Evolutionary conservation across 768 basidiomycete genomes (phyloP), one percentile per base, ranked within the genome.

Genomic region (Calvatia gigantea): DNA sequence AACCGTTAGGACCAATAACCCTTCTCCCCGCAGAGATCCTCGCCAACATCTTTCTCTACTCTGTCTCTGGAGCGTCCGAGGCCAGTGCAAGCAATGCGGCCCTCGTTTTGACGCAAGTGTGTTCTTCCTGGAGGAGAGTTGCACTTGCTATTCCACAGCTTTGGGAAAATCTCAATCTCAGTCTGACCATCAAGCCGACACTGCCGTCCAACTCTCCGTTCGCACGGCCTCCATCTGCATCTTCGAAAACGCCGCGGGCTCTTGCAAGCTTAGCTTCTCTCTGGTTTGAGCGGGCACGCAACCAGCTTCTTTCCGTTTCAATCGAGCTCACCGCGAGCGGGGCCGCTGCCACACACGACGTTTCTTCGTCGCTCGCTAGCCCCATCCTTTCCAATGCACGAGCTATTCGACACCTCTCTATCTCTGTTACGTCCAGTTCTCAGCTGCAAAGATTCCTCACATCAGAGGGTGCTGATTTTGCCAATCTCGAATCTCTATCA

Each of bases 301-400:
- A 55, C 25, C 54, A 55, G 6, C 42, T 55, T 28, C 54, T 55
- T 19, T 55, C 54, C 27, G 46, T 55, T 48, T 41, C 54, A 17
- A 48, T 55, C 46, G 41, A 55, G 6, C 45, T 55, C n/a, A 48
- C 46, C 12, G 25, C 46, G 17, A 48, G 4, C n/a, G 31, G 39
- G 32, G n/a, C 54, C 4, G 31, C 46, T 21, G 37, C 29, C 6
- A 6, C 31, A 41, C 32, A 35, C 23, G 54, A 55, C 27, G 45
- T 55, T 17, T 55, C 54, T 21, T 48, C 37, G 2, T 38, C 54
- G 1, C 23, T 55, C 37, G 17, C 31, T 14, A 8, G 8, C n/a
- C 54, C 54, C 8, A 41, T 55, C 28, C 31, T 55, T 2, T 41
- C 35, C n/a, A 47, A 55, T 41, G 54, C 54, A 1, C 19, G 11